Evolutionary conservation across 2,329 filamentous ascomycete genomes (phyloP).

Genomic region (Exophiala sideris): DNA sequence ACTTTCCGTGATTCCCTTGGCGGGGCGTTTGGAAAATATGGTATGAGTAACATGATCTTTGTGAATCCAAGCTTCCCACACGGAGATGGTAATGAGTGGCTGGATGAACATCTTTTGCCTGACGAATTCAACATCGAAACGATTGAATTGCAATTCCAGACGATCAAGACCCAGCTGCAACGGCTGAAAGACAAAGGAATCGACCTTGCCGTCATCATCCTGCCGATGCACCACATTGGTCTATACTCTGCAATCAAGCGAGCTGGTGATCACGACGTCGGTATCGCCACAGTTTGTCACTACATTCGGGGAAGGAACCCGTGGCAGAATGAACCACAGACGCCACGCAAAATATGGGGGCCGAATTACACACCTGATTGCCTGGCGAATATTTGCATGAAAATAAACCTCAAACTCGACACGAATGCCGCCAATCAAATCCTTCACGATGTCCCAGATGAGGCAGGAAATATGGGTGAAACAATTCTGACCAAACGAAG

Average conservation of each 20-base stretch:
- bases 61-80: neutral
- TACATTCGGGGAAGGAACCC: slow-evolving; percentile 33
- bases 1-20: too few relatives aligned
- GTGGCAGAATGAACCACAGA: too few relatives aligned
- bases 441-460: slow-evolving; percentile 38
- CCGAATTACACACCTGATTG: slow-evolving; percentile 37
- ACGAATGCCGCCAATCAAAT: slow-evolving; percentile 62
- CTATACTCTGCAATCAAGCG: slow-evolving; percentile 67
- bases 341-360: too few relatives aligned
- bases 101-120: too few relatives aligned
- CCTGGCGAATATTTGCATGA: slow-evolving; percentile 68
- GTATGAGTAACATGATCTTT: neutral
- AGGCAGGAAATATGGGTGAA: too few relatives aligned
- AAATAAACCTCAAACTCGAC: slow-evolving; percentile 77
- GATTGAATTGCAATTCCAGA: neutral
- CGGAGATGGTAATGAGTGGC: neutral
- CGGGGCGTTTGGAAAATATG: neutral
- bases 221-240: slow-evolving; percentile 50
- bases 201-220: slow-evolving; percentile 58
- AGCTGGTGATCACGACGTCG: slow-evolving; percentile 58
- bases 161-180: slow-evolving; percentile 1
- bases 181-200: neutral
- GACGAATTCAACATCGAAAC: too few relatives aligned
- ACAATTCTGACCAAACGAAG: slow-evolving; percentile 58
- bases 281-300: slow-evolving; percentile 63